Evolutionary conservation across 352 stramenopile species (phyloP), one percentile per base, ranked within the genome.

Genomic region (Achlya hypogyna): DNA sequence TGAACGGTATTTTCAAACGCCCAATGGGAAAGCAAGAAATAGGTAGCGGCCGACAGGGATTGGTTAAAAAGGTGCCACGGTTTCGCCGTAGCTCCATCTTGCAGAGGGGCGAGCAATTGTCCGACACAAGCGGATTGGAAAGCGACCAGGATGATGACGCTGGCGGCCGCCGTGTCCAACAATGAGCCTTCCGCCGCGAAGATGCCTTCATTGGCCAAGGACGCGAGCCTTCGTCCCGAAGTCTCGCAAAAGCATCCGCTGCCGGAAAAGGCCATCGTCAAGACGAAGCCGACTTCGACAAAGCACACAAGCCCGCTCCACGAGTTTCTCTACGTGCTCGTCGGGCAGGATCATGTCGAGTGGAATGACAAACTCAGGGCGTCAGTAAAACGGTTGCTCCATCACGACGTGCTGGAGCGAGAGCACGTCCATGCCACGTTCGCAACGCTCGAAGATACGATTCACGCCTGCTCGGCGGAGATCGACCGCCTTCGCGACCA

Each of bases 281-380:
- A n/a, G n/a, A n/a, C n/a, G n/a, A n/a, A n/a, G n/a, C n/a, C n/a
- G n/a, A n/a, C n/a, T n/a, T n/a, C n/a, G n/a, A n/a, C n/a, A n/a
- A 54, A 34, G 29, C 8, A 8, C 49, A 12, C 6, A 6, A 34
- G 49, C 29, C 8, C 14, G 10, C 47, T 65, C 42, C 59, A 65
- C 32, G 59, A 65, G 59, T 40, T 38, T 22, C 59, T 65, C 29
- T 51, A 28, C 38, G 23, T 20, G 28, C 35, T 65, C 22, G 23
- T 65, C 35, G 59, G 49, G 6, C 49, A 54, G 16, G 49, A 65
- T 10, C 59, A 40, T 25, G 35, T 65, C 22, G 42, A 65, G 38
- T 54, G 35, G 34, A 38, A 65, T 29, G 59, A 35, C 47, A 51
- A 45, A 29, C 40, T 40, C 25, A 31, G 42, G 28, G 23, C 29